Evolutionary conservation across 1,139 yeast species (phyloP).

Genomic region (Pichia sp.): DNA sequence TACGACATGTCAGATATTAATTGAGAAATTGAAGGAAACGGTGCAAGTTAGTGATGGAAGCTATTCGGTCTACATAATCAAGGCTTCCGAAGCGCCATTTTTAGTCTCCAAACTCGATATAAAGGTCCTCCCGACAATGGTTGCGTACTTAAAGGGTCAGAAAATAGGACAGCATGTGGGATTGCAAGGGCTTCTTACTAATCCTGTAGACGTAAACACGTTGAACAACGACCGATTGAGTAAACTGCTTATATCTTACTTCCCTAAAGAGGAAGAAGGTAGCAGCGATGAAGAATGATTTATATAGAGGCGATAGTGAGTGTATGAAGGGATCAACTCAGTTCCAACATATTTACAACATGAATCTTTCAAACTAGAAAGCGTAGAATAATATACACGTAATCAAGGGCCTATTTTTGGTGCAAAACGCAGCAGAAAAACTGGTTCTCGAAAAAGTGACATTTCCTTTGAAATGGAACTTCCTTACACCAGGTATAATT

Average conservation of each 20-base stretch:
- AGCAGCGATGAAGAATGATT: not conserved
- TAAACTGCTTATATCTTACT: not conserved
- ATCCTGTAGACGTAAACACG: not conserved
- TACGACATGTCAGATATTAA: conserved; percentile 56
- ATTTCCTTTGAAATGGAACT: not conserved
- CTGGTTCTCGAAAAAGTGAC: not conserved
- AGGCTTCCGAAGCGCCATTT: conserved; percentile 66
- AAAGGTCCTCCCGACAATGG: conserved; percentile 67
- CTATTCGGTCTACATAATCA: conserved; percentile 2
- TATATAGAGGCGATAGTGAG: too few relatives aligned
- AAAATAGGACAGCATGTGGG: conserved; percentile 63
- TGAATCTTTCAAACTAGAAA: too few relatives aligned
- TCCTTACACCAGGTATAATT: not conserved
- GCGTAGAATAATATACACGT: not conserved
- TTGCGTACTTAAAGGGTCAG: conserved; percentile 56
- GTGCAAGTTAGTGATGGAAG: conserved; percentile 3
- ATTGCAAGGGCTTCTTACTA: conserved; percentile 51
- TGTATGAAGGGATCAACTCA: too few relatives aligned
- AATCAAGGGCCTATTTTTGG: not conserved
- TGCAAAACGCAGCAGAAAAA: too few relatives aligned
- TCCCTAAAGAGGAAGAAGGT: not conserved
- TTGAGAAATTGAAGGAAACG: conserved; percentile 36
- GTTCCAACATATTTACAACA: too few relatives aligned
- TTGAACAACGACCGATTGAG: not conserved
- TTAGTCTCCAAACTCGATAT: conserved; percentile 57